These are phyloP conservation scores for Phycomyces nitens DNA, from an alignment of 192 early-diverging fungal species.

Conservation along the genomic window DNA sequence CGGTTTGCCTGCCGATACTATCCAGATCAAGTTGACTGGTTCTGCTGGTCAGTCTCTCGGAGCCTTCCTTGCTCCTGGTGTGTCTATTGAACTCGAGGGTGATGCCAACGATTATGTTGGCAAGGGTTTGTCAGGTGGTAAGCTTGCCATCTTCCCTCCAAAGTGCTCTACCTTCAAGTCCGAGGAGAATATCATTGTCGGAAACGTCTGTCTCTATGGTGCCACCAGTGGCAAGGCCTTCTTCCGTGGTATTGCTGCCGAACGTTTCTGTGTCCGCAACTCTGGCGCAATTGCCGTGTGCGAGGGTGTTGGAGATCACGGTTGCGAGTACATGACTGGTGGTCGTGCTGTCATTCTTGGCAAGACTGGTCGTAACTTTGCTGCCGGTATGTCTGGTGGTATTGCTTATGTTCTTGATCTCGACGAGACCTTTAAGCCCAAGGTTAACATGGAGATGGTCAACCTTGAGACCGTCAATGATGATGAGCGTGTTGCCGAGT, in stretches of 20 bases:
- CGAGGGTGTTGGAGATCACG: slow-evolving; percentile 97
- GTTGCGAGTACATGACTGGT: slow-evolving; percentile 99
- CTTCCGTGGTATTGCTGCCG: slow-evolving; percentile 91
- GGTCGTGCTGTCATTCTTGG: slow-evolving; percentile 90
- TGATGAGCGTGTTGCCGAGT: slow-evolving; percentile 67
- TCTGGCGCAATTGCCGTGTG: slow-evolving; percentile 95
- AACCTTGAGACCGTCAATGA: slow-evolving; percentile 79
- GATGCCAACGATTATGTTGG: slow-evolving; percentile 99
- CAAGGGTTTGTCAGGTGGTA: slow-evolving; percentile 95
- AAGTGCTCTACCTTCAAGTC: slow-evolving; percentile 73
- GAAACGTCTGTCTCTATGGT: slow-evolving; percentile 97
- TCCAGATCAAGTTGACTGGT: slow-evolving; percentile 82
- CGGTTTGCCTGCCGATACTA: slow-evolving; percentile 84
- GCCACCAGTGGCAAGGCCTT: slow-evolving; percentile 90
- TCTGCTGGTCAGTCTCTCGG: slow-evolving; percentile 96
- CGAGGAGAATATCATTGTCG: slow-evolving; percentile 89
- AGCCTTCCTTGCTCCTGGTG: slow-evolving; percentile 88
- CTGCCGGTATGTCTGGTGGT: slow-evolving; percentile 98
- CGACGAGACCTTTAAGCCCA: slow-evolving; percentile 56
- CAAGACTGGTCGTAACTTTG: slow-evolving; percentile 92
- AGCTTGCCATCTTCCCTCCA: slow-evolving; percentile 86
- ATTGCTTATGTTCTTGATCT: slow-evolving; percentile 90
- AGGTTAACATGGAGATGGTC: slow-evolving; percentile 92
- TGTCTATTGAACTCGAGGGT: slow-evolving; percentile 90
- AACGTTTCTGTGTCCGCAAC: slow-evolving; percentile 97